Conservation (phyloP, 768 basidiomycete species). For the Termitomyces sp. region DNA sequence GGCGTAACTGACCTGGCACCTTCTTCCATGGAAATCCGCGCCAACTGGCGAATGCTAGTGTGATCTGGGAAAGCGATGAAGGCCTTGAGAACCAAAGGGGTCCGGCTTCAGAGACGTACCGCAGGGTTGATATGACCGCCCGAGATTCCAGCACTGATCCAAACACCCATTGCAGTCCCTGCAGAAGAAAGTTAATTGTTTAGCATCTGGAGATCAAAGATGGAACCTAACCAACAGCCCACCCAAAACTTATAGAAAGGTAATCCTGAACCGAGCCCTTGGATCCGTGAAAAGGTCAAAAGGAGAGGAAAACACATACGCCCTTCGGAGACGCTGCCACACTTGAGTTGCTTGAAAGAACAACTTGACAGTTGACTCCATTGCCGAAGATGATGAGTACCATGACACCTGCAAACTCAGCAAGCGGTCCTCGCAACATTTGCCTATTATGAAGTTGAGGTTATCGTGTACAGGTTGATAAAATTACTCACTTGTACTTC, state of each 20-base stretch:
- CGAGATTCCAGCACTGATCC: slow-evolving; percentile 45
- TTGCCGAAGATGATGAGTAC: slow-evolving; percentile 50
- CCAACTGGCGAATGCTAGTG: slow-evolving; percentile 58
- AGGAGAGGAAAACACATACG: slow-evolving; percentile 28
- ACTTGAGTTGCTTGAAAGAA: slow-evolving; percentile 35
- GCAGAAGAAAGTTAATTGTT: neutral
- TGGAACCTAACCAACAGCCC: slow-evolving; percentile 34
- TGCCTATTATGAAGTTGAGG: slow-evolving; percentile 18
- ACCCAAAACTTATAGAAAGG: slow-evolving; percentile 40
- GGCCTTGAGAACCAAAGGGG: neutral
- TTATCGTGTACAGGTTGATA: neutral
- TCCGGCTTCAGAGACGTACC: slow-evolving; percentile 17
- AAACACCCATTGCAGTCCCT: slow-evolving; percentile 47
- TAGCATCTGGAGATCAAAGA: neutral
- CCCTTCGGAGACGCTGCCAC: slow-evolving; percentile 44
- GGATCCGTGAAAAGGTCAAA: neutral
- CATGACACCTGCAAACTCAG: slow-evolving; percentile 55
- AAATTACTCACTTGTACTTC: slow-evolving; percentile 23
- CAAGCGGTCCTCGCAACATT: slow-evolving; percentile 36
- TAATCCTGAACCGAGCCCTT: slow-evolving; percentile 28
- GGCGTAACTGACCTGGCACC: slow-evolving; percentile 42
- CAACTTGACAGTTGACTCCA: slow-evolving; percentile 47
- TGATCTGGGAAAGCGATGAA: slow-evolving; percentile 38
- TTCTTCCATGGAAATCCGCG: slow-evolving; percentile 71
- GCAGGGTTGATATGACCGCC: slow-evolving; percentile 46